Evolutionary conservation across 179 eudicot species (phyloP).

Genomic region (Beta lomatogona): DNA sequence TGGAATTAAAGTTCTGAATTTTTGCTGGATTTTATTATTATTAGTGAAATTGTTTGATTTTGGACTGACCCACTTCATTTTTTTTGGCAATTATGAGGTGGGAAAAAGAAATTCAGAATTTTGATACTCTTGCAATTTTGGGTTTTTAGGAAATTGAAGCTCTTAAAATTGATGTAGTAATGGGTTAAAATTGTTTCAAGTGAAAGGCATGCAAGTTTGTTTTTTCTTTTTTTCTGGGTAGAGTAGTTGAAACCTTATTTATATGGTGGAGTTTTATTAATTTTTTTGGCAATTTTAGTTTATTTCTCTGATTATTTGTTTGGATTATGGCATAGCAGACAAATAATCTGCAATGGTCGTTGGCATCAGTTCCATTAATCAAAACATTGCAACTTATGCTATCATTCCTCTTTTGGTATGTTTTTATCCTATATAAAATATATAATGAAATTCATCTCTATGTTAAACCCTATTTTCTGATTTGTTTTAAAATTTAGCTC

Average conservation of each 20-base stretch:
- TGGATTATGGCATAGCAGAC: constrained; percentile 51
- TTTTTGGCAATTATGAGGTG: no score
- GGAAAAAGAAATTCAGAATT: no score
- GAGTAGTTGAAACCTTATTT: constrained; percentile 31
- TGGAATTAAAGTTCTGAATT: no score
- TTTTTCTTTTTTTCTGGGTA: constrained; percentile 15
- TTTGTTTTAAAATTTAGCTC: neutral
- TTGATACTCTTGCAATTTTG: no score
- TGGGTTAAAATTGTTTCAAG: neutral
- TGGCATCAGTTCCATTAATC: constrained; percentile 78
- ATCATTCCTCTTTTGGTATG: constrained; percentile 93
- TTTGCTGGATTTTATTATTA: no score
- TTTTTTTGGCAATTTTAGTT: neutral
- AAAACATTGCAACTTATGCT: constrained; percentile 77
- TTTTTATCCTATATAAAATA: constrained; percentile 1
- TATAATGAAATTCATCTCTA: neutral
- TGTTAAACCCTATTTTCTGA: neutral
- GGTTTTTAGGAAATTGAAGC: no score
- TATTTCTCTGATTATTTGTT: constrained; percentile 19
- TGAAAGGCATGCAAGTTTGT: constrained; percentile 26
- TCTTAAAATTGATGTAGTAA: no score
- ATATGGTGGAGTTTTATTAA: neutral
- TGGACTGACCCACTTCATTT: no score
- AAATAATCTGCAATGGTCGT: constrained; percentile 85
- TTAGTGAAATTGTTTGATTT: no score